Evolutionary conservation across 805 yeast genomes (phyloP).

Genomic region (Saccharomycopsis vini): DNA sequence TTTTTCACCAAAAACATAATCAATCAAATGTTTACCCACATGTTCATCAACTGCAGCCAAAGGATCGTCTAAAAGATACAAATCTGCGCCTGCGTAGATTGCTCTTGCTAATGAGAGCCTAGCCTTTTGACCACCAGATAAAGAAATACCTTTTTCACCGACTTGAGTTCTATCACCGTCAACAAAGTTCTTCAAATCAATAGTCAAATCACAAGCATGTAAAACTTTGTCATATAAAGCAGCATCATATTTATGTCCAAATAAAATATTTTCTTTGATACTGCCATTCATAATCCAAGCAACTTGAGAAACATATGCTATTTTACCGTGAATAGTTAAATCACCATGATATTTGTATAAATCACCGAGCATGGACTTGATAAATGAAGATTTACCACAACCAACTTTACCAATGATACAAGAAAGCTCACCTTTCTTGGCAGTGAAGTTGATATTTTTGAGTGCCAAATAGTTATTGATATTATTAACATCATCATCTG

Average conservation of each 20-base stretch:
- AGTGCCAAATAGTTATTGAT: constrained; percentile 35
- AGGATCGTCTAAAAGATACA: constrained; percentile 85
- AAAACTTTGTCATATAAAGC: constrained; percentile 74
- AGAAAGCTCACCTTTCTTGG: constrained; percentile 67
- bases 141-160: constrained; percentile 94
- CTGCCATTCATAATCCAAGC: constrained; percentile 98
- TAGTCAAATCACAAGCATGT: constrained; percentile 77
- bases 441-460: constrained; percentile 49
- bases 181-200: constrained; percentile 71
- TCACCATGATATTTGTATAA: constrained; percentile 66
- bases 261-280: constrained; percentile 81
- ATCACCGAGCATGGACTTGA: constrained; percentile 77
- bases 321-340: constrained; percentile 61
- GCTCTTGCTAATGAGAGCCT: constrained; percentile 92
- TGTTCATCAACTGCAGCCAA: constrained; percentile 97
- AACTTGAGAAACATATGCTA: constrained; percentile 86
- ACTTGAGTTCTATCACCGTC: constrained; percentile 89
- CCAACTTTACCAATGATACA: constrained; percentile 91
- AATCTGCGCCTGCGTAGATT: constrained; percentile 88
- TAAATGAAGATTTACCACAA: constrained; percentile 76
- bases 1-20: constrained; percentile 70
- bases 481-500: background rate
- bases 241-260: constrained; percentile 79
- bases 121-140: constrained; percentile 98
- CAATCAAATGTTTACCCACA: constrained; percentile 79